Conservation (phyloP, 768 basidiomycete genomes). For the Amanita exitialis region DNA sequence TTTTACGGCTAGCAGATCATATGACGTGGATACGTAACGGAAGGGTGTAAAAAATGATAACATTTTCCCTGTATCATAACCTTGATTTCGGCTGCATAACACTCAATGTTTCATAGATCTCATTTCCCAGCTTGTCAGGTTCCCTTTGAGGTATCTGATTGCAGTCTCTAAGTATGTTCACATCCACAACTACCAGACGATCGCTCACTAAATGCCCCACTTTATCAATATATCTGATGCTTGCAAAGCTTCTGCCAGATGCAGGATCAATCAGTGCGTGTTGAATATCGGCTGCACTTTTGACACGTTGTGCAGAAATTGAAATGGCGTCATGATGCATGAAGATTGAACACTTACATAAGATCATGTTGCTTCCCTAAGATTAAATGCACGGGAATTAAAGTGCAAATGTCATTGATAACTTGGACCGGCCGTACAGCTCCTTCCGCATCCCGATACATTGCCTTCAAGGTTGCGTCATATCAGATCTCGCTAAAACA, state of each 20-base stretch:
- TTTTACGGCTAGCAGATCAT: conserved; percentile 24
- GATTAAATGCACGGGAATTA: conserved; percentile 41
- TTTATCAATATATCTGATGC: conserved; percentile 14
- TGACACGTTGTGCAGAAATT: neutral
- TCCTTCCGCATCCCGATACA: conserved; percentile 54
- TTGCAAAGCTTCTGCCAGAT: conserved; percentile 19
- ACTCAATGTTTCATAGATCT: neutral
- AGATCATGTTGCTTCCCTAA: conserved; percentile 42
- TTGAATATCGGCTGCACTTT: conserved; percentile 21
- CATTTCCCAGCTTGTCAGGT: conserved; percentile 13
- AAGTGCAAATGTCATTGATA: conserved; percentile 27
- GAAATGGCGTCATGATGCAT: neutral
- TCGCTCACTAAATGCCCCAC: conserved; percentile 20
- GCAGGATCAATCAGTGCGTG: conserved; percentile 18
- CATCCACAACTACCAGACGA: neutral
- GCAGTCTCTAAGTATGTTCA: neutral
- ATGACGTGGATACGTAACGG: conserved; percentile 17
- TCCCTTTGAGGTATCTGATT: conserved; percentile 15
- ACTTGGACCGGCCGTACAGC: conserved; percentile 40
- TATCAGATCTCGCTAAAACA: neutral
- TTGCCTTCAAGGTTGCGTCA: conserved; percentile 28
- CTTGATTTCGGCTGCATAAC: neutral
- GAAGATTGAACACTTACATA: conserved; percentile 28
- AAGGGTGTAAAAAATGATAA: too few species aligned
- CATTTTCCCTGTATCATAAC: neutral